These are phyloP conservation scores for Gliomastix tumulicola DNA, from an alignment of 2,329 filamentous ascomycete species.

Conservation along the genomic window DNA sequence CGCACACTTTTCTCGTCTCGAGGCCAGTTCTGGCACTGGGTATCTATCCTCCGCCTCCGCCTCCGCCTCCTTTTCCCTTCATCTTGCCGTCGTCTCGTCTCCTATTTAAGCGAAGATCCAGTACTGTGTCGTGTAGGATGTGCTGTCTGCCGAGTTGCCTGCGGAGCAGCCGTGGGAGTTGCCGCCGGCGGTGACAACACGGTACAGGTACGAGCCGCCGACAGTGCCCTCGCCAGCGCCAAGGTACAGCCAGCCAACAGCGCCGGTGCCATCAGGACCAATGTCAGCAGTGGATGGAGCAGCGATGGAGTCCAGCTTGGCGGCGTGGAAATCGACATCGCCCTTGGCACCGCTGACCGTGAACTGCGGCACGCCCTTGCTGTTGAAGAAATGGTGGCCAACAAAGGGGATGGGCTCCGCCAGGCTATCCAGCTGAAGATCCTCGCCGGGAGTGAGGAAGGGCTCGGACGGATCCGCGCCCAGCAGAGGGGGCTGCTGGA, in stretches of 20 bases:
- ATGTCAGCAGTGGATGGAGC: constrained; percentile 43
- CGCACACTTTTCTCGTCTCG: too few relatives aligned
- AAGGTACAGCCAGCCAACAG: constrained; percentile 49
- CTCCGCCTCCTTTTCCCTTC: neutral
- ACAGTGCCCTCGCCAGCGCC: constrained; percentile 28
- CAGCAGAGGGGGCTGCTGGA: constrained; percentile 21
- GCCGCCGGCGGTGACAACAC: constrained; percentile 48
- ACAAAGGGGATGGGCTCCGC: constrained; percentile 37
- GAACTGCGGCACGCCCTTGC: constrained; percentile 48
- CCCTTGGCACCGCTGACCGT: constrained; percentile 32
- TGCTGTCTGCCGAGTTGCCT: constrained; percentile 35
- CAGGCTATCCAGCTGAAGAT: constrained; percentile 19
- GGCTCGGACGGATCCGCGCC: constrained; percentile 37
- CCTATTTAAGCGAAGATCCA: constrained; percentile 43
- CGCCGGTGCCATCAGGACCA: constrained; percentile 40
- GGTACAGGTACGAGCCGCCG: constrained; percentile 39
- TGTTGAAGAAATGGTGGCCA: constrained; percentile 63
- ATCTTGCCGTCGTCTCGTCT: neutral
- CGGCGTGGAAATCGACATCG: constrained; percentile 30
- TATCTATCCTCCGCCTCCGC: too few relatives aligned
- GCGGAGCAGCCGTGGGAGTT: constrained; percentile 32
- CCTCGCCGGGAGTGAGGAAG: constrained; percentile 32
- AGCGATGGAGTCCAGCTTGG: constrained; percentile 39
- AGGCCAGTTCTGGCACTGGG: too few relatives aligned
- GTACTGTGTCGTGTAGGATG: constrained; percentile 50